Percentiles rank a stretch among this genome's conserved stretches.
phyloP scores from a whole-genome alignment of 805 yeast genomes.

The Hanseniaspora lindneri region DNA sequence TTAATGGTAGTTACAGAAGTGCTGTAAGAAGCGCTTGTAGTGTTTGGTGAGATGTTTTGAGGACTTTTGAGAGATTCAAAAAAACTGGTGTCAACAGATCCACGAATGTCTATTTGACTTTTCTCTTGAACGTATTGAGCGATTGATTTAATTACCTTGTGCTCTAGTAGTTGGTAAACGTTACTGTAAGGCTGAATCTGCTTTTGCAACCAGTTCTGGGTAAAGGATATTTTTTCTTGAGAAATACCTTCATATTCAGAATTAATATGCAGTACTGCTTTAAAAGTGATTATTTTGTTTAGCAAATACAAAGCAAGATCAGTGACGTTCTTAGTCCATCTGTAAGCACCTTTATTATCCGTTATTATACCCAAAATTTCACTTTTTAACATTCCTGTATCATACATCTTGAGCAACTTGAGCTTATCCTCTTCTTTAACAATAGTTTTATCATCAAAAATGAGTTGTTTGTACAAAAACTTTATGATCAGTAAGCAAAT shows the following conservation, averaged over 20 bases:
- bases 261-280: constrained; percentile 17
- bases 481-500: constrained; percentile 68
- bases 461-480: constrained; percentile 59
- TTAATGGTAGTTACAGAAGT: neutral
- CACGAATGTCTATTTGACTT: constrained; percentile 8
- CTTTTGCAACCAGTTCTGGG: constrained; percentile 67
- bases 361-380: constrained; percentile 70
- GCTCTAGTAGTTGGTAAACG: constrained; percentile 66
- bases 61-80: constrained; percentile 9
- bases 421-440: constrained; percentile 23
- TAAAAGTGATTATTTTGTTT: constrained; percentile 26
- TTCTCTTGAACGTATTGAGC: constrained; percentile 11
- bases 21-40: constrained; percentile 16
- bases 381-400: constrained; percentile 42
- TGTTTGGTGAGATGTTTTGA: constrained; percentile 3
- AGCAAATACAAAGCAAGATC: constrained; percentile 49
- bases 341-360: constrained; percentile 74
- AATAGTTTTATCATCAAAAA: constrained; percentile 29
- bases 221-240: constrained; percentile 36
- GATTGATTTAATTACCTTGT: constrained; percentile 31
- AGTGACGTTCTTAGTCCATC: constrained; percentile 78
- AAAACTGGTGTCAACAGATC: neutral
- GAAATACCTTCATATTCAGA: constrained; percentile 19
- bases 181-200: constrained; percentile 77
- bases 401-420: constrained; percentile 30